phyloP scores from a whole-genome alignment of 2,329 filamentous ascomycete genomes.

The Taxawa tesnikishii region DNA sequence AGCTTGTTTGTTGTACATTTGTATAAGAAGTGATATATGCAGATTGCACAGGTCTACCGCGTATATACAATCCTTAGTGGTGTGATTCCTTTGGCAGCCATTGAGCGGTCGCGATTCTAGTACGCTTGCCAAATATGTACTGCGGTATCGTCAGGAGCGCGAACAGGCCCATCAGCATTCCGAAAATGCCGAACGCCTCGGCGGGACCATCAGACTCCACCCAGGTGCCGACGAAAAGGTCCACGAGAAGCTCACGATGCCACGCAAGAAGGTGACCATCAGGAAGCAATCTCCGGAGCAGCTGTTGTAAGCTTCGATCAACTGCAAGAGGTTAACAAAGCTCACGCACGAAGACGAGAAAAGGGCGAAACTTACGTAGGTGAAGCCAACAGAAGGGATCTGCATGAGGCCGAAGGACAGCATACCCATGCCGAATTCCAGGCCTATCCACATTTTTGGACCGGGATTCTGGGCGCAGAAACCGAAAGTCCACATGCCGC shows the following conservation, averaged over 20 bases:
- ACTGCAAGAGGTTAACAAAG: conserved; percentile 15
- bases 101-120: conserved; percentile 29
- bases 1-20: too few species aligned
- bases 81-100: too few species aligned
- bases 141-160: conserved; percentile 23
- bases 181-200: conserved; percentile 41
- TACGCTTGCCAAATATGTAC: conserved; percentile 26
- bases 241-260: conserved; percentile 41
- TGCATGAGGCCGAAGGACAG: conserved; percentile 29
- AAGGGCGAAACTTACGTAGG: conserved; percentile 23
- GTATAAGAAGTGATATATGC: too few species aligned
- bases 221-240: conserved; percentile 43
- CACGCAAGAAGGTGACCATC: conserved; percentile 36
- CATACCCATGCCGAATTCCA: conserved; percentile 27
- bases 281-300: too few species aligned
- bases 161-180: conserved; percentile 39
- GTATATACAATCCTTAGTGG: too few species aligned
- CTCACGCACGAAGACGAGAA: conserved; percentile 1
- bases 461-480: conserved; percentile 26
- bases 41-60: too few species aligned
- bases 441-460: conserved; percentile 24
- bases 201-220: conserved; percentile 29
- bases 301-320: conserved; percentile 38
- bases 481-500: conserved; percentile 26
- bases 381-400: conserved; percentile 30